These are phyloP conservation scores for Camelina neglecta DNA, from an alignment of 345 rosid genomes.

Conservation along the genomic window DNA sequence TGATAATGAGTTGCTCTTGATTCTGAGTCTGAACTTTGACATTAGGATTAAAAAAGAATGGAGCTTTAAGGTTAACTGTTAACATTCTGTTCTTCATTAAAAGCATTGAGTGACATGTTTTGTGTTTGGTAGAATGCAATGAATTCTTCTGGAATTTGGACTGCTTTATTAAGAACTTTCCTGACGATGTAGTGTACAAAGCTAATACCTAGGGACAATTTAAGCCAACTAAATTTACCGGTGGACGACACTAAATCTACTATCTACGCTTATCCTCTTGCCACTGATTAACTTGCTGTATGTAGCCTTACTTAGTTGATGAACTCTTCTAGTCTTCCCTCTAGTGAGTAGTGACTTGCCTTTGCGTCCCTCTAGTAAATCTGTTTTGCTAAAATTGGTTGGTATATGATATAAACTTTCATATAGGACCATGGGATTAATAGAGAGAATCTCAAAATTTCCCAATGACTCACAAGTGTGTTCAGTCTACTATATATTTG, in stretches of 20 bases:
- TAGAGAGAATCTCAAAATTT: slow-evolving; percentile 2
- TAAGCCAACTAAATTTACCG: not conserved
- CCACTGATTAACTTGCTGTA: not conserved
- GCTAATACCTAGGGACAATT: not conserved
- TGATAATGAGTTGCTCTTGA: slow-evolving; percentile 1
- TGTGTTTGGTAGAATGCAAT: slow-evolving; percentile 3
- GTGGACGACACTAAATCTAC: not conserved
- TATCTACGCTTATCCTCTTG: not conserved
- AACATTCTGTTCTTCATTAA: not conserved
- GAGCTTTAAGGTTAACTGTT: not conserved
- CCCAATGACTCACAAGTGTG: not conserved
- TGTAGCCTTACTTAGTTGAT: not conserved
- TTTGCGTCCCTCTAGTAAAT: not conserved
- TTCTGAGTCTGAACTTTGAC: slow-evolving; percentile 4
- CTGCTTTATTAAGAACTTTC: not conserved
- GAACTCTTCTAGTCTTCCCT: not conserved
- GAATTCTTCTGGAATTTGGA: not conserved
- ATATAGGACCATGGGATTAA: not conserved
- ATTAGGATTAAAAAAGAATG: not conserved
- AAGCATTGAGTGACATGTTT: slow-evolving; percentile 12
- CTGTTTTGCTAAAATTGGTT: not conserved
- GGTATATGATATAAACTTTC: not conserved
- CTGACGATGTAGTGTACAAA: not conserved
- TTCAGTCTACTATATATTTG: not conserved
- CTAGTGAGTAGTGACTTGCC: slow-evolving; percentile 10